A percentile compares a stretch with the other conserved stretches of the same genome.
phyloP scores from a whole-genome alignment of 805 yeast genomes.

The Starmera dryadoides region DNA sequence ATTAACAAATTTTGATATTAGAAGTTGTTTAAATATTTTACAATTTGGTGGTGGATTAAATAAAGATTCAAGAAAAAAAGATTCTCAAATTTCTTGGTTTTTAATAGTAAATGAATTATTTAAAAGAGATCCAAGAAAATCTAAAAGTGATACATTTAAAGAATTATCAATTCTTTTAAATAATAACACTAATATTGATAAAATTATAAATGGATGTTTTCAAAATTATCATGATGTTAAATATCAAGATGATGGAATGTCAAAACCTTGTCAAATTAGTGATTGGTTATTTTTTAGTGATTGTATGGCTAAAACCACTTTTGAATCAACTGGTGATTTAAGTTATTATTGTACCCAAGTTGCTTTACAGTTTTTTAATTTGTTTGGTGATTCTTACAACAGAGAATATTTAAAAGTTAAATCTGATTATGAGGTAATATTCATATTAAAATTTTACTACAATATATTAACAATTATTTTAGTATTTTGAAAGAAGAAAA shows the following conservation, averaged over 20 bases:
- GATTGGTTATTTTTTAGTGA: constrained; percentile 81
- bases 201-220: constrained; percentile 67
- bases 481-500: constrained; percentile 14
- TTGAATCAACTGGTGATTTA: constrained; percentile 37
- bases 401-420: constrained; percentile 22
- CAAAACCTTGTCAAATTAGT: constrained; percentile 51
- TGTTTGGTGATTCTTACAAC: constrained; percentile 56
- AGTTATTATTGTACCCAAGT: constrained; percentile 49
- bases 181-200: constrained; percentile 47
- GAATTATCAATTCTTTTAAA: constrained; percentile 39
- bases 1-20: constrained; percentile 70
- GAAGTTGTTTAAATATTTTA: constrained; percentile 77
- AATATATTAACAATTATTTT: neutral
- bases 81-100: constrained; percentile 61
- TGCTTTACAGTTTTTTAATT: constrained; percentile 53
- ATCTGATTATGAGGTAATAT: constrained; percentile 18
- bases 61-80: constrained; percentile 37
- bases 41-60: constrained; percentile 44
- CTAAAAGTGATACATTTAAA: constrained; percentile 41
- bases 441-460: neutral
- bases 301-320: constrained; percentile 33
- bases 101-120: constrained; percentile 56
- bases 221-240: constrained; percentile 53
- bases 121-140: constrained; percentile 36
- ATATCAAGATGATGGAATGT: constrained; percentile 56